phyloP scores from a whole-genome alignment of 805 yeast genomes.

The Kluyveromyces aestuarii region DNA sequence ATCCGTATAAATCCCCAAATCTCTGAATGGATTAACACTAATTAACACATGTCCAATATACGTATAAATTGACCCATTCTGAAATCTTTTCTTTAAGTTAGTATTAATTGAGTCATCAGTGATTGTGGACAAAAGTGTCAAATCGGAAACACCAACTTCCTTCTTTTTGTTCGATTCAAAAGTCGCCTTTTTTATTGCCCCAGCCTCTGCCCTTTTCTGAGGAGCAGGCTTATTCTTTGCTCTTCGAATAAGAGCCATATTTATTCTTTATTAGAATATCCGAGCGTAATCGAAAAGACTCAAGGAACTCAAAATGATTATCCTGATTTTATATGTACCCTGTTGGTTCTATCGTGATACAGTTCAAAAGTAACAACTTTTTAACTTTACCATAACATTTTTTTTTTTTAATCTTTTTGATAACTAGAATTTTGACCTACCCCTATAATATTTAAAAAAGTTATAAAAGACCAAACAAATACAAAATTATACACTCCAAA shows the following conservation, averaged over 20 bases:
- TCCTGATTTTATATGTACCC: background rate
- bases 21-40: conserved; percentile 94
- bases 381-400: no score
- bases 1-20: conserved; percentile 88
- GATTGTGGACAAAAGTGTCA: conserved; percentile 80
- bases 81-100: conserved; percentile 79
- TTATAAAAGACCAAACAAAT: no score
- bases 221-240: conserved; percentile 51
- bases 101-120: conserved; percentile 90
- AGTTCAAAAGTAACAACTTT: background rate
- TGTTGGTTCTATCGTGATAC: background rate
- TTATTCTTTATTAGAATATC: background rate
- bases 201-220: conserved; percentile 40
- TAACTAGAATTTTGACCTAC: no score
- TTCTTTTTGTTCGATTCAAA: conserved; percentile 82
- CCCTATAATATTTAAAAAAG: no score
- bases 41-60: conserved; percentile 91
- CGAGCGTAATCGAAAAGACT: background rate
- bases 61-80: conserved; percentile 84
- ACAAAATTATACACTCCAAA: no score
- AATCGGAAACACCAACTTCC: conserved; percentile 97
- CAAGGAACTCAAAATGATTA: background rate
- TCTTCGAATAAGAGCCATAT: conserved; percentile 72
- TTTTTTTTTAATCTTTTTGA: no score
- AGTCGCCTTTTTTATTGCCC: conserved; percentile 67